Evolutionary conservation across 306 rosid genomes (phyloP).

Genomic region (cucumber (Cucumis sativus)): DNA sequence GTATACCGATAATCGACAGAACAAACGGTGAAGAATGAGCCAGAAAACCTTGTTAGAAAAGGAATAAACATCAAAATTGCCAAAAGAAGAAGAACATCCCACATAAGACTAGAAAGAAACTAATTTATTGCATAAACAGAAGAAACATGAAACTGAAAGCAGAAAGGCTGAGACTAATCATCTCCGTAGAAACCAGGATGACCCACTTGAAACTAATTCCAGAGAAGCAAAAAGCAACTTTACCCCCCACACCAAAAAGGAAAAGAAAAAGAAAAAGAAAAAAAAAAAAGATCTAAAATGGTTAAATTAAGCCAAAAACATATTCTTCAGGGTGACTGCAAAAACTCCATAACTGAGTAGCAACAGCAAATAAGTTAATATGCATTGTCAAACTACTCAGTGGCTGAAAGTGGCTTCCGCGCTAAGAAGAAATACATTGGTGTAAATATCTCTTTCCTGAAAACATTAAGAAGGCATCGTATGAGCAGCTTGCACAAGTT

Average conservation of each 20-base stretch:
- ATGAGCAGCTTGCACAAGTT: not conserved
- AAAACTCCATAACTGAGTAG: not conserved
- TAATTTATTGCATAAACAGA: too few species aligned
- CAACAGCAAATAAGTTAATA: not conserved
- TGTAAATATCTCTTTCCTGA: conserved; percentile 88
- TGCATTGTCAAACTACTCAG: conserved; percentile 9
- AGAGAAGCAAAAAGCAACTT: not conserved
- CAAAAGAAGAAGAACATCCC: not conserved
- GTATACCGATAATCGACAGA: not conserved
- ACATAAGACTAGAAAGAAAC: not conserved
- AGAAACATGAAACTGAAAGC: too few species aligned
- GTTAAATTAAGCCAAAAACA: not conserved
- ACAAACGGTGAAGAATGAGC: not conserved
- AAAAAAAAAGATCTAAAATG: not conserved
- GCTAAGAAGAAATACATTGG: conserved; percentile 96
- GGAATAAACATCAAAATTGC: not conserved
- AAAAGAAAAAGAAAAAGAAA: not conserved
- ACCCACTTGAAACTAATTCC: not conserved
- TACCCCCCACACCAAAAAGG: not conserved
- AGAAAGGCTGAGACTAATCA: not conserved
- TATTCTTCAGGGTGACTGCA: not conserved
- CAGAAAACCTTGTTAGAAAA: not conserved
- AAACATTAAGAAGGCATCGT: conserved; percentile 3
- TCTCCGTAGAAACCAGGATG: not conserved
- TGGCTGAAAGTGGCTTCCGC: conserved; percentile 47